These are phyloP conservation scores for Entonaema liquescens DNA, from an alignment of 495 filamentous ascomycete genomes.

Conservation along the genomic window DNA sequence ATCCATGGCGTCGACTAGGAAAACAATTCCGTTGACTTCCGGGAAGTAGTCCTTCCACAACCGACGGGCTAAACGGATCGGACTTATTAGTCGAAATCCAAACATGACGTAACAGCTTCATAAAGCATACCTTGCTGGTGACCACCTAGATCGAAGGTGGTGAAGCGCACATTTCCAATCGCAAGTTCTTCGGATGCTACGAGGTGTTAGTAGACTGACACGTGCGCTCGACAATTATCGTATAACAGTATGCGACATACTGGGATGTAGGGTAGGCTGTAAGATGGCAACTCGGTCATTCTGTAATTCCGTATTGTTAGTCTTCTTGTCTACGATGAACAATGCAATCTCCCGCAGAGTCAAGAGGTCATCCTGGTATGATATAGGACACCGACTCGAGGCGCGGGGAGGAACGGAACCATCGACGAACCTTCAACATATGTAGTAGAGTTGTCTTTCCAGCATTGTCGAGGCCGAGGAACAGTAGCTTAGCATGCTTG, in stretches of 20 bases:
- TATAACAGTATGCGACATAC: slow-evolving; percentile 60
- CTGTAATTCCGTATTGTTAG: slow-evolving; percentile 51
- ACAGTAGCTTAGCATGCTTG: slow-evolving; percentile 95
- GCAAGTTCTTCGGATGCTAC: slow-evolving; percentile 93
- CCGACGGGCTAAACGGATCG: slow-evolving; percentile 73
- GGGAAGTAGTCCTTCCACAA: slow-evolving; percentile 99
- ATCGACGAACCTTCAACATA: slow-evolving; percentile 83
- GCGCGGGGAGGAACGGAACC: slow-evolving; percentile 15
- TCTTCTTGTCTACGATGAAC: neutral
- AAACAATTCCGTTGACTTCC: slow-evolving; percentile 96
- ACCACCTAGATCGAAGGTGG: slow-evolving; percentile 95
- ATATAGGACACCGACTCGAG: neutral
- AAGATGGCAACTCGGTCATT: slow-evolving; percentile 96
- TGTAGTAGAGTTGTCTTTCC: slow-evolving; percentile 95
- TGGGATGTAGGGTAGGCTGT: slow-evolving; percentile 88
- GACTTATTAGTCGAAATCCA: slow-evolving; percentile 2
- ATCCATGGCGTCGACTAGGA: slow-evolving; percentile 97
- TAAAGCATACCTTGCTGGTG: slow-evolving; percentile 89
- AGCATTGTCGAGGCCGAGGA: slow-evolving; percentile 95
- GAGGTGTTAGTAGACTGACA: slow-evolving; percentile 36
- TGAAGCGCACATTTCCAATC: slow-evolving; percentile 96
- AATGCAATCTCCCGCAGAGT: neutral
- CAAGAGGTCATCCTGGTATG: neutral
- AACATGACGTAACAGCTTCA: neutral
- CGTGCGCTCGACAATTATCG: slow-evolving; percentile 24